Conservation (phyloP, 2,329 filamentous ascomycete genomes). For the Verticillium longisporum region DNA sequence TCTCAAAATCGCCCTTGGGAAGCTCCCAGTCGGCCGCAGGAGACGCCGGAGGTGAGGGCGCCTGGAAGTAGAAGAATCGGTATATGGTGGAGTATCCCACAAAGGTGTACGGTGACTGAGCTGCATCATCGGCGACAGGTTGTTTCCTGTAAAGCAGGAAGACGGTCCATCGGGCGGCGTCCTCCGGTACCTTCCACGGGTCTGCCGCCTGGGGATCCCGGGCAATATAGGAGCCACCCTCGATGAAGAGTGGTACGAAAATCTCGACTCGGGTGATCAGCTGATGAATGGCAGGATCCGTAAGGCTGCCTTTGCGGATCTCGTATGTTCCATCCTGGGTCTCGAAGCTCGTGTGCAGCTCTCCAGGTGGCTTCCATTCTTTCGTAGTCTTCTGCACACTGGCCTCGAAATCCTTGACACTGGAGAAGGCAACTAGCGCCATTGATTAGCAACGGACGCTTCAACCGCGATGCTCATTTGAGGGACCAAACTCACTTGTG, state of each 20-base stretch:
- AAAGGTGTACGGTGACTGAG: conserved; percentile 63
- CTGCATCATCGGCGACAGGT: conserved; percentile 27
- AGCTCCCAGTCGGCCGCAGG: conserved; percentile 36
- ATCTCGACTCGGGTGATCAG: conserved; percentile 78
- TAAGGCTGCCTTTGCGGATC: conserved; percentile 74
- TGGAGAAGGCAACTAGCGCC: conserved; percentile 57
- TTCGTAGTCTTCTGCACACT: conserved; percentile 28
- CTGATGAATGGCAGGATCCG: conserved; percentile 60
- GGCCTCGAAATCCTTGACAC: conserved; percentile 53
- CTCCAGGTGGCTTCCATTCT: conserved; percentile 67
- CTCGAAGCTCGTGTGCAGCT: conserved; percentile 58
- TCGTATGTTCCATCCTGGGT: conserved; percentile 63
- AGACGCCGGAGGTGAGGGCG: conserved; percentile 34
- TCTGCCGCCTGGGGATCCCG: conserved; percentile 30
- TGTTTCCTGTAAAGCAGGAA: conserved; percentile 76
- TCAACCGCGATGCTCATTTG: not conserved
- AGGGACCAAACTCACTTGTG: conserved; percentile 39
- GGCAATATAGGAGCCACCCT: conserved; percentile 75
- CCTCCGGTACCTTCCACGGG: conserved; percentile 21
- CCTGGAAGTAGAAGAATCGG: conserved; percentile 65
- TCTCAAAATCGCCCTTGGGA: conserved; percentile 33
- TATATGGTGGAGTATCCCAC: conserved; percentile 89
- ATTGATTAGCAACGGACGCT: not conserved
- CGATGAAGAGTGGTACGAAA: conserved; percentile 80
- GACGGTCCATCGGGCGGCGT: conserved; percentile 82